phyloP scores from a whole-genome alignment of 805 yeast genomes.

The Metschnikowia similis region DNA sequence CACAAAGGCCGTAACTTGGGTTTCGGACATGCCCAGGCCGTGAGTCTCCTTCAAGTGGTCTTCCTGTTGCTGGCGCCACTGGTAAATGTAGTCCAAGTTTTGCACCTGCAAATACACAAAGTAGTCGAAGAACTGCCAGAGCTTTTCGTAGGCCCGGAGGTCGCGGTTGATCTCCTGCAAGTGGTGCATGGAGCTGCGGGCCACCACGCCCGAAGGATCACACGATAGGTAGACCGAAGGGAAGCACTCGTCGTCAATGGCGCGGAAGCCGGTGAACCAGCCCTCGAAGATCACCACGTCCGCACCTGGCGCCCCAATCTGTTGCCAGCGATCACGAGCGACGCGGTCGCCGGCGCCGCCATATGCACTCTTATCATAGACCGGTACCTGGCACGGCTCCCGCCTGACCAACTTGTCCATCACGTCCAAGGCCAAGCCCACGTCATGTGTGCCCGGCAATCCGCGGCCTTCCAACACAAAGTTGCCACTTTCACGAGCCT shows the following conservation, averaged over 20 bases:
- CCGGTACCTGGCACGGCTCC: constrained; percentile 42
- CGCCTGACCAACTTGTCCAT: constrained; percentile 29
- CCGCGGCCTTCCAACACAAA: constrained; percentile 73
- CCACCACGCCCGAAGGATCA: constrained; percentile 17
- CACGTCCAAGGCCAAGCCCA: constrained; percentile 37
- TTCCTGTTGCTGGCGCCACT: constrained; percentile 80
- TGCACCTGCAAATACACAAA: constrained; percentile 62
- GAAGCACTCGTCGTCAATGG: constrained; percentile 23
- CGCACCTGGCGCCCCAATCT: constrained; percentile 27
- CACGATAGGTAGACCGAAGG: constrained; percentile 18
- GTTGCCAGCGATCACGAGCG: constrained; percentile 36
- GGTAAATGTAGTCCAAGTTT: constrained; percentile 57
- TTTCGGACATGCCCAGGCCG: constrained; percentile 81
- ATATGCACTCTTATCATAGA: constrained; percentile 71
- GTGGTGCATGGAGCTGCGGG: constrained; percentile 23
- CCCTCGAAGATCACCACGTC: constrained; percentile 84
- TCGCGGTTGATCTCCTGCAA: constrained; percentile 46
- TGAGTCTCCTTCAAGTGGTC: constrained; percentile 46
- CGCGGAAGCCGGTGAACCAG: constrained; percentile 81
- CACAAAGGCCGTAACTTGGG: constrained; percentile 62
- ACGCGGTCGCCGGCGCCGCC: constrained; percentile 78
- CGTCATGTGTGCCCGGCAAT: constrained; percentile 91
- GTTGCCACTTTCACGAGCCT: constrained; percentile 33
- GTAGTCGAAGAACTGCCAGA: constrained; percentile 57
- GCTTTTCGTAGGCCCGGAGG: constrained; percentile 44